Evolutionary conservation across 139 green algal species (phyloP).

Genomic region (Edaphochlamys debaryana): DNA sequence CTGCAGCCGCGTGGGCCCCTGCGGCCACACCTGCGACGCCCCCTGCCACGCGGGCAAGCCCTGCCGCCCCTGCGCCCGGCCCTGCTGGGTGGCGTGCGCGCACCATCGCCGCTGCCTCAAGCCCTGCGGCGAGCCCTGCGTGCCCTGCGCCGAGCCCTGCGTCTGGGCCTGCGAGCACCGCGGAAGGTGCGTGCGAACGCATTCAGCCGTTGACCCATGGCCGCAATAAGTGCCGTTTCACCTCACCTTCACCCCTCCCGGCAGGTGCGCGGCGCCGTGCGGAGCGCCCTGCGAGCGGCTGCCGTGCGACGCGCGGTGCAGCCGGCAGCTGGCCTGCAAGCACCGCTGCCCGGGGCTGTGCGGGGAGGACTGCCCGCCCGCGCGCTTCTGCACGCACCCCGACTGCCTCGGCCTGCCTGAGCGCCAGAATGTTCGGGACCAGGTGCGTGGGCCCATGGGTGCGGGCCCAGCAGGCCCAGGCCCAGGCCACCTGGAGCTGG

Average conservation of each 20-base stretch:
- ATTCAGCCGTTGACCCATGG: too few relatives aligned
- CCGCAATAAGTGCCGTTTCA: too few relatives aligned
- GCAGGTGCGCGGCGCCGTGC: constrained; percentile 69
- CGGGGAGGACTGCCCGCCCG: not conserved
- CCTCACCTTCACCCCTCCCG: too few relatives aligned
- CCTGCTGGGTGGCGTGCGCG: constrained; percentile 48
- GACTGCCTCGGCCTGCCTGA: not conserved
- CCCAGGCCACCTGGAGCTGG: too few relatives aligned
- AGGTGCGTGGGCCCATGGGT: too few relatives aligned
- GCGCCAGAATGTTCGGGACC: too few relatives aligned
- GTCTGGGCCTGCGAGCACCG: constrained; percentile 68
- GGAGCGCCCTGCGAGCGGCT: constrained; percentile 73
- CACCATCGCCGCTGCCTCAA: constrained; percentile 49
- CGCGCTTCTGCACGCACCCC: not conserved
- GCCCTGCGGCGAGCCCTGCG: constrained; percentile 60
- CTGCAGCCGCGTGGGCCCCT: not conserved
- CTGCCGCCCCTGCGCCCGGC: constrained; percentile 49
- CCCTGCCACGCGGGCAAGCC: constrained; percentile 32
- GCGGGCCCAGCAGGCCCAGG: too few relatives aligned
- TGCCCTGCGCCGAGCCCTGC: constrained; percentile 67
- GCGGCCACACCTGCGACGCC: not conserved
- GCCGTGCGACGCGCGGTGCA: constrained; percentile 56
- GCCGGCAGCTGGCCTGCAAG: not conserved
- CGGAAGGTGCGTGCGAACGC: too few relatives aligned
- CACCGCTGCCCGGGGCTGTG: constrained; percentile 20